Conservation (phyloP, 352 stramenopile genomes). For the Phytopythium chamaehyphon region DNA sequence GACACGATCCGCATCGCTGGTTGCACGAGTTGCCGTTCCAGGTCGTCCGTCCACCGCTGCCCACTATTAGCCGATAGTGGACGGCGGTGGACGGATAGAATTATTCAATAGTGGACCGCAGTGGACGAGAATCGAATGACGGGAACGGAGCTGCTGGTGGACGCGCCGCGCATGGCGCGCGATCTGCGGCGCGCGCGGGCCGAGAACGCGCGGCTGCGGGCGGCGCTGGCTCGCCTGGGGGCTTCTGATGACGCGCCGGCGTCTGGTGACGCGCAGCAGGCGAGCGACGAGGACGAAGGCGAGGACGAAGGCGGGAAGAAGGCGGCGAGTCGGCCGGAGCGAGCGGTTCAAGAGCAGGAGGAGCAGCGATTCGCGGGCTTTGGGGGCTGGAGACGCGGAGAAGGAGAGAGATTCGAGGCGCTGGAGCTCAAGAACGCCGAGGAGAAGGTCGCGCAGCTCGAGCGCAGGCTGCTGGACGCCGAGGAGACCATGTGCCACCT, state of each 20-base stretch:
- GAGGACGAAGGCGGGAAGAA: not conserved
- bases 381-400: too few relatives aligned
- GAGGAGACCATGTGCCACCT: slow-evolving; percentile 78
- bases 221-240: slow-evolving; percentile 15
- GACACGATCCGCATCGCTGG: too few relatives aligned
- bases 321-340: too few relatives aligned
- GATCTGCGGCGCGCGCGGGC: slow-evolving; percentile 23
- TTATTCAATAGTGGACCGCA: too few relatives aligned
- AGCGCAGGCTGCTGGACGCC: slow-evolving; percentile 51
- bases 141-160: slow-evolving; percentile 13
- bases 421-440: slow-evolving; percentile 55
- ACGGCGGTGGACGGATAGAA: too few relatives aligned
- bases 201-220: slow-evolving; percentile 27
- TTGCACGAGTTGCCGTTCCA: too few relatives aligned
- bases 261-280: not conserved
- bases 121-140: too few relatives aligned
- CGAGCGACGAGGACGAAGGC: slow-evolving; percentile 3
- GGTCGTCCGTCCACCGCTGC: too few relatives aligned
- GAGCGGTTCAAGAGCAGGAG: not conserved
- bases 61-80: too few relatives aligned
- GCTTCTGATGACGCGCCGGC: not conserved
- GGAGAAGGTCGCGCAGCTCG: slow-evolving; percentile 41
- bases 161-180: slow-evolving; percentile 21
- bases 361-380: too few relatives aligned
- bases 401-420: not conserved